Percentiles rank a stretch among this genome's conserved stretches.
These are phyloP conservation scores for Oryza glumipatula DNA, from an alignment of 176 grass and related monocot genomes.

Conservation along the genomic window DNA sequence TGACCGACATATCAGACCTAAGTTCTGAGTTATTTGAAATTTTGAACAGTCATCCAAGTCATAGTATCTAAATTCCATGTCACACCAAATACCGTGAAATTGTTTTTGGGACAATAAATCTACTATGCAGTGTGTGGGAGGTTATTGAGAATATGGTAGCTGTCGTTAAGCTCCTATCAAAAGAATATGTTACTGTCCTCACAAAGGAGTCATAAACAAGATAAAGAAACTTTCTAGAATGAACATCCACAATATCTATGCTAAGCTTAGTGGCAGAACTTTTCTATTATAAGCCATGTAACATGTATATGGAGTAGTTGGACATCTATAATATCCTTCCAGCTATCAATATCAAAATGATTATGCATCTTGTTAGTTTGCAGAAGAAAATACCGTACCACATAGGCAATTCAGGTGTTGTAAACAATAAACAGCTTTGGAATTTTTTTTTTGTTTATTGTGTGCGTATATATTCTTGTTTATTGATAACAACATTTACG, in stretches of 20 bases:
- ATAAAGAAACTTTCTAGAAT: not conserved
- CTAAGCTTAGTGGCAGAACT: not conserved
- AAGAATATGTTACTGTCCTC: constrained; percentile 1
- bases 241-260: not conserved
- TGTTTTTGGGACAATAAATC: not conserved
- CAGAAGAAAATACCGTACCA: not conserved
- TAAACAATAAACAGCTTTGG: not conserved
- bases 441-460: not conserved
- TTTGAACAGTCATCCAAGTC: not conserved
- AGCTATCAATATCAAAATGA: not conserved
- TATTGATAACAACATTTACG: not conserved
- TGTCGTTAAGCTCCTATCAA: not conserved
- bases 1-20: not conserved
- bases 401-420: not conserved
- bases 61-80: not conserved
- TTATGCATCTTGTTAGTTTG: not conserved
- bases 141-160: not conserved
- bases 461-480: not conserved
- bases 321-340: not conserved
- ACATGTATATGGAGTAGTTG: not conserved
- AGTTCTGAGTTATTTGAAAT: not conserved
- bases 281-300: not conserved
- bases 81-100: not conserved
- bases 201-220: not conserved
- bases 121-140: not conserved